Percentiles rank a stretch among this genome's conserved stretches.
phyloP scores from a whole-genome alignment of 2,329 filamentous ascomycete species.

The Phaeosphaeria sp. region DNA sequence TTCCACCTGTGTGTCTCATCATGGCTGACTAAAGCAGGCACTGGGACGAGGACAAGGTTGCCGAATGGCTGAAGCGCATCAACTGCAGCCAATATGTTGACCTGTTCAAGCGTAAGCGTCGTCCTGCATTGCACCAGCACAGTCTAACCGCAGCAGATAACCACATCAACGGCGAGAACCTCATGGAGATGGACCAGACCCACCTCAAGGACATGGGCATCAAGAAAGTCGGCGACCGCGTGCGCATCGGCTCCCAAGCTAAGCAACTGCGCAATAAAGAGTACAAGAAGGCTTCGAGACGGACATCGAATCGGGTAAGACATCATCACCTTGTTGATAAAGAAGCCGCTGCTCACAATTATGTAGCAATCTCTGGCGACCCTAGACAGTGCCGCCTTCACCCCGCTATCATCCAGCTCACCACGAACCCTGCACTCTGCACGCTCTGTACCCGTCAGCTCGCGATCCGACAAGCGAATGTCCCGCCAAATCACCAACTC shows the following conservation, averaged over 20 bases:
- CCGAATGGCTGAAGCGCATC: conserved; percentile 88
- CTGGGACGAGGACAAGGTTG: conserved; percentile 92
- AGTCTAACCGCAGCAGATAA: conserved; percentile 64
- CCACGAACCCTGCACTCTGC: conserved; percentile 67
- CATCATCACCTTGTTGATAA: conserved; percentile 29
- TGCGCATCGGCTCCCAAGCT: conserved; percentile 71
- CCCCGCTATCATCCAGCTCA: conserved; percentile 69
- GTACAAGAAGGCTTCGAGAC: conserved; percentile 65
- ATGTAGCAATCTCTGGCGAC: conserved; percentile 80
- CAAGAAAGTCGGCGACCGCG: conserved; percentile 95
- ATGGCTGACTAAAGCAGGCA: conserved; percentile 50
- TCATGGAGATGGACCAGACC: conserved; percentile 96
- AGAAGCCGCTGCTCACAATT: neutral
- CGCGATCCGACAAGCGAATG: conserved; percentile 57
- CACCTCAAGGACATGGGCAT: conserved; percentile 98
- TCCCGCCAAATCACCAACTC: conserved; percentile 54
- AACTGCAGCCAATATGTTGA: conserved; percentile 94
- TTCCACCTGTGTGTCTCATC: neutral
- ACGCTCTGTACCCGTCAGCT: conserved; percentile 52
- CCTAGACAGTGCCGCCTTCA: conserved; percentile 71
- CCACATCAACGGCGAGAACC: conserved; percentile 96
- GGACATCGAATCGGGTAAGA: conserved; percentile 74
- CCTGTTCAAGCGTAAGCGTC: conserved; percentile 71
- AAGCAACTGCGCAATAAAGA: conserved; percentile 58
- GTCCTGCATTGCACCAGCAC: neutral